Evolutionary conservation across 1,284 basidiomycete genomes (phyloP).

Genomic region (Megacollybia platyphylla): DNA sequence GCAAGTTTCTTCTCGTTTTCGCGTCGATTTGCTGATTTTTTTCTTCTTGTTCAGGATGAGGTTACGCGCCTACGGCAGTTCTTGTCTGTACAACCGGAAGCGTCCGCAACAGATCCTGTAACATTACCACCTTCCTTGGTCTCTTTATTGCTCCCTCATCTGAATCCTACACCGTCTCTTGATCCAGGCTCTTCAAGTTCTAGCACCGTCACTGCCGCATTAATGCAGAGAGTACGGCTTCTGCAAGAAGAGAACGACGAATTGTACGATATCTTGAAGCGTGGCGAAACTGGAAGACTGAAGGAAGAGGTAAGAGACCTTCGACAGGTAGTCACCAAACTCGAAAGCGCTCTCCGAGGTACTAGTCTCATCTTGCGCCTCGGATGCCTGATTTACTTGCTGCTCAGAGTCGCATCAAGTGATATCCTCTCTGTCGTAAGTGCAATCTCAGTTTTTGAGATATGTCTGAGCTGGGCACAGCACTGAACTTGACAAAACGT

Average conservation of each 20-base stretch:
- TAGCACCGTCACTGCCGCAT: slow-evolving; percentile 51
- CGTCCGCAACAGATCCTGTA: slow-evolving; percentile 44
- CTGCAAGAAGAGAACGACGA: slow-evolving; percentile 79
- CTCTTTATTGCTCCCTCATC: slow-evolving; percentile 52
- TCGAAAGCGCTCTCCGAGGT: slow-evolving; percentile 69
- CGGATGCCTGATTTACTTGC: neutral
- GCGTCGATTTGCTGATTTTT: slow-evolving; percentile 1
- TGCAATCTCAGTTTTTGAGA: slow-evolving; percentile 9
- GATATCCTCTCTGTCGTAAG: slow-evolving; percentile 60
- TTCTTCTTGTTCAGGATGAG: slow-evolving; percentile 37
- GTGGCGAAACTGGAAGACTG: slow-evolving; percentile 46
- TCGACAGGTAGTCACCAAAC: slow-evolving; percentile 46
- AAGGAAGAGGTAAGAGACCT: slow-evolving; percentile 69
- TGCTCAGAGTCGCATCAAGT: slow-evolving; percentile 59
- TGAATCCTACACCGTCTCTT: slow-evolving; percentile 27
- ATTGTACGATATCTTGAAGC: slow-evolving; percentile 56
- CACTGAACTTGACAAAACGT: slow-evolving; percentile 59
- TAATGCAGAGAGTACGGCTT: slow-evolving; percentile 55
- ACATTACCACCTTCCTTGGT: slow-evolving; percentile 57
- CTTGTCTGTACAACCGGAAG: slow-evolving; percentile 35
- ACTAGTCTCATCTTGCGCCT: slow-evolving; percentile 10
- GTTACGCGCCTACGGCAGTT: slow-evolving; percentile 51
- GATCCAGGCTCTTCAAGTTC: slow-evolving; percentile 23
- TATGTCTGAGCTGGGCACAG: slow-evolving; percentile 15
- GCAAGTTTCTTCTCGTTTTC: slow-evolving; percentile 27